These are phyloP conservation scores for Pseudomonodictys pantanalensis DNA, from an alignment of 495 filamentous ascomycete genomes.

Conservation along the genomic window DNA sequence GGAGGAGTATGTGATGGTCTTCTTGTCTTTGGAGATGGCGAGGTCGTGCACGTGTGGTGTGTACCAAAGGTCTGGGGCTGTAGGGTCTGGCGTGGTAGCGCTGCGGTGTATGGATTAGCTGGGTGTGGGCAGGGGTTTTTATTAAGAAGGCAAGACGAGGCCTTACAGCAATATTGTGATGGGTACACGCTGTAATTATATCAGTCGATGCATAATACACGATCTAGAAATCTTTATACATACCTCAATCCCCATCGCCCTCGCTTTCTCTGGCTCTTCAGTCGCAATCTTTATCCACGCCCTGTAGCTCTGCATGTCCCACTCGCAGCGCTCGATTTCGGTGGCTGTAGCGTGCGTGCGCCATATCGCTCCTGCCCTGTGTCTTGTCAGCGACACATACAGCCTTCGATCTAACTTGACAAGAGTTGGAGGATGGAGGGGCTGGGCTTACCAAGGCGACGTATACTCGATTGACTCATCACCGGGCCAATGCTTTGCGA, in stretches of 20 bases:
- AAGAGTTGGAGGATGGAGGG: not conserved
- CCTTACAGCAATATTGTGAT: not conserved
- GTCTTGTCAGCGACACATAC: not conserved
- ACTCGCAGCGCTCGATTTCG: slow-evolving; percentile 2
- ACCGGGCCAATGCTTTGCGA: slow-evolving; percentile 16
- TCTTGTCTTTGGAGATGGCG: not conserved
- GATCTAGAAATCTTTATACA: too few relatives aligned
- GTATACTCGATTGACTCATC: slow-evolving; percentile 11
- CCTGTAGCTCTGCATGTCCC: slow-evolving; percentile 9
- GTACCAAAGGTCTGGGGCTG: slow-evolving; percentile 14
- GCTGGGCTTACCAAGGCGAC: not conserved
- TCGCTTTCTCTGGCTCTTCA: not conserved
- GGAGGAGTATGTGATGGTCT: not conserved
- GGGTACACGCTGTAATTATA: not conserved
- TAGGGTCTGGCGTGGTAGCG: not conserved
- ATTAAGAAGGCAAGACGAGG: not conserved
- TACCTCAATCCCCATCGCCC: slow-evolving; percentile 7
- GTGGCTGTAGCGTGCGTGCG: slow-evolving; percentile 6
- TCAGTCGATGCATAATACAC: not conserved
- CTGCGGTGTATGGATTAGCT: not conserved
- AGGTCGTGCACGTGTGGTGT: slow-evolving; percentile 5
- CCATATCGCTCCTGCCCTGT: slow-evolving; percentile 18
- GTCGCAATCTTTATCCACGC: not conserved
- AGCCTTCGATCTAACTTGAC: not conserved
- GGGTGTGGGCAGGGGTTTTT: too few relatives aligned